Evolutionary conservation across 768 basidiomycete species (phyloP).

Genomic region (Hygrocybe coccinea): DNA sequence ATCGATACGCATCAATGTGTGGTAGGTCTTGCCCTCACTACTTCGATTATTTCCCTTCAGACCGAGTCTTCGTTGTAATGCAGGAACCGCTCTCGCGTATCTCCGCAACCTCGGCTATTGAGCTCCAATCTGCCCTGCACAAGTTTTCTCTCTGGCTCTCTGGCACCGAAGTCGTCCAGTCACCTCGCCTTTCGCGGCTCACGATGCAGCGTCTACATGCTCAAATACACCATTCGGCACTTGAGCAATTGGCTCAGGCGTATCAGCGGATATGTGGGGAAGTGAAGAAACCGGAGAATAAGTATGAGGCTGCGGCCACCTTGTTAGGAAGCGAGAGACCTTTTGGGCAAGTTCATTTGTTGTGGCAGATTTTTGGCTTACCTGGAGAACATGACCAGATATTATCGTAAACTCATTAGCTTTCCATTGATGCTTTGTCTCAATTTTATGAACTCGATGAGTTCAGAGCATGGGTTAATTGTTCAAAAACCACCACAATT

Average conservation of each 20-base stretch:
- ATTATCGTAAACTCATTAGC: too few relatives aligned
- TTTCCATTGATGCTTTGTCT: too few relatives aligned
- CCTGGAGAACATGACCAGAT: slow-evolving; percentile 28
- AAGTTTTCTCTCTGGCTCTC: slow-evolving; percentile 85
- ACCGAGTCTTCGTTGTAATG: neutral
- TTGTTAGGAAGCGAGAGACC: slow-evolving; percentile 78
- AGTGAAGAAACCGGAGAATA: slow-evolving; percentile 68
- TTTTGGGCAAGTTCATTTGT: slow-evolving; percentile 68
- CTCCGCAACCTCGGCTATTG: slow-evolving; percentile 57
- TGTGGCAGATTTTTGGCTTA: slow-evolving; percentile 77
- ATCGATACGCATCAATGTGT: slow-evolving; percentile 36
- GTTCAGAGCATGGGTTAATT: too few relatives aligned
- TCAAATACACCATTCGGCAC: slow-evolving; percentile 70
- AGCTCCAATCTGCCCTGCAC: slow-evolving; percentile 57
- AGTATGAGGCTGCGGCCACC: slow-evolving; percentile 89
- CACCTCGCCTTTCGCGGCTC: slow-evolving; percentile 73
- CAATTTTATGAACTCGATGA: too few relatives aligned
- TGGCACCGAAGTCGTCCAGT: slow-evolving; percentile 71
- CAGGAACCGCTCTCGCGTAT: slow-evolving; percentile 72
- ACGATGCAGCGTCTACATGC: slow-evolving; percentile 60
- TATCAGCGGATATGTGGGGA: slow-evolving; percentile 74
- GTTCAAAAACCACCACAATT: too few relatives aligned
- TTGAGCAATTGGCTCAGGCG: slow-evolving; percentile 59
- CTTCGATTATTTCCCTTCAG: neutral
- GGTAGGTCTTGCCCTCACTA: slow-evolving; percentile 28